Conservation (phyloP, 352 stramenopile genomes). For the Lagenidium giganteum region DNA sequence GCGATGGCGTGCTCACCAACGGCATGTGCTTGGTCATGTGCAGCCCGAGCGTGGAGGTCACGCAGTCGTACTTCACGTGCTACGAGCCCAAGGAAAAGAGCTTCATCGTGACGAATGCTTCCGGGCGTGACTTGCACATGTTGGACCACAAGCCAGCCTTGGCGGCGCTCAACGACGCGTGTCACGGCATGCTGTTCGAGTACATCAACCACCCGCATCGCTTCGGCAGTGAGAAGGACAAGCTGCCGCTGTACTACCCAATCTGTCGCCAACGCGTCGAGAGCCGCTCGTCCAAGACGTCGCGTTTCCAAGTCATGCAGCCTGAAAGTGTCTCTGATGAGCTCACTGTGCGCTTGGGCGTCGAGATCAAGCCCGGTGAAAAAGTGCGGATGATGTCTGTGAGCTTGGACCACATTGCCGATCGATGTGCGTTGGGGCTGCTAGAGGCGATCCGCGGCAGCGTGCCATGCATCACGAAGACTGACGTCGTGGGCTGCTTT, state of each 20-base stretch:
- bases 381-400: slow-evolving; percentile 77
- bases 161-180: slow-evolving; percentile 64
- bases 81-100: slow-evolving; percentile 71
- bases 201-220: slow-evolving; percentile 50
- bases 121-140: slow-evolving; percentile 46
- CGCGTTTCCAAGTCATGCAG: slow-evolving; percentile 67
- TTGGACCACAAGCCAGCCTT: slow-evolving; percentile 76
- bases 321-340: slow-evolving; percentile 47
- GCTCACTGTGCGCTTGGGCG: slow-evolving; percentile 46
- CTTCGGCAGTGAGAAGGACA: slow-evolving; percentile 59
- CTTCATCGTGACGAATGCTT: slow-evolving; percentile 63
- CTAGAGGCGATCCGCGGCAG: slow-evolving; percentile 45
- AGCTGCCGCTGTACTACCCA: slow-evolving; percentile 70
- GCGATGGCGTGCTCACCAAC: slow-evolving; percentile 61
- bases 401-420: slow-evolving; percentile 37
- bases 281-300: slow-evolving; percentile 29
- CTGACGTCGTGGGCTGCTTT: slow-evolving; percentile 65
- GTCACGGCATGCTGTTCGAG: slow-evolving; percentile 66
- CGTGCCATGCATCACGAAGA: slow-evolving; percentile 44
- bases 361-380: slow-evolving; percentile 49
- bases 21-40: slow-evolving; percentile 75
- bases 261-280: slow-evolving; percentile 50
- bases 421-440: slow-evolving; percentile 45
- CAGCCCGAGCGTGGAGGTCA: slow-evolving; percentile 72
- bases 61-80: slow-evolving; percentile 76